Evolutionary conservation across 805 yeast species (phyloP), one percentile per base, ranked within the genome.

Genomic region (Isabelozyma gotoi): DNA sequence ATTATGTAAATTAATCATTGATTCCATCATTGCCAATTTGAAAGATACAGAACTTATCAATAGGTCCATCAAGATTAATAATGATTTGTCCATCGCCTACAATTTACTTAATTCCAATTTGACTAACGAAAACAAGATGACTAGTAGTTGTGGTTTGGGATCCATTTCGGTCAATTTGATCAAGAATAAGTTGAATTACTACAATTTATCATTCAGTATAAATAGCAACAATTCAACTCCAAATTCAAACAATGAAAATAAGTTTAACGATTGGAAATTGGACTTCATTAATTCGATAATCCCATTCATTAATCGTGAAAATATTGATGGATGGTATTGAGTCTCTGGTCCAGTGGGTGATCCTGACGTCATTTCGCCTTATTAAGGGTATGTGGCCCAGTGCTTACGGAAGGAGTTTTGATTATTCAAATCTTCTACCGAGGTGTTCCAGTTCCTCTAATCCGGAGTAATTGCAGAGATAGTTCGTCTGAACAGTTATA

Each of bases 291-390:
- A 48, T 16, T 24, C 37, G 1, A 50, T 68, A 8, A 39, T 60
- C 2, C 63, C 64, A 2, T 62, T 68, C 42, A 51, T 65, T 7
- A 57, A 57, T 15, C 51, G 50, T 14, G 76, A 71, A 45, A 57
- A 51, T 39, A 42, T 53, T 18, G 67, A 69, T 16, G 76, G 75
- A 4, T 71, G 74, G 74, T 50, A 45, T n/a, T 53, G 47, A 19
- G 16, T 32, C 34, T 8, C 10, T 8, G 14, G 7, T 14, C 34
- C 29, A 20, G n/a, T n/a, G n/a, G n/a, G n/a, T n/a, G n/a, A n/a
- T n/a, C n/a, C n/a, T n/a, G n/a, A n/a, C n/a, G n/a, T n/a, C n/a
- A n/a, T n/a, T n/a, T n/a, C n/a, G n/a, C n/a, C n/a, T 24, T 24
- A 24, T 24, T 5, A 5, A 21, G 8, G 29, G 29, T 21, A 21